These are phyloP conservation scores for Phalaenopsis equestris DNA, from an alignment of 106 monocot genomes.

Conservation along the genomic window DNA sequence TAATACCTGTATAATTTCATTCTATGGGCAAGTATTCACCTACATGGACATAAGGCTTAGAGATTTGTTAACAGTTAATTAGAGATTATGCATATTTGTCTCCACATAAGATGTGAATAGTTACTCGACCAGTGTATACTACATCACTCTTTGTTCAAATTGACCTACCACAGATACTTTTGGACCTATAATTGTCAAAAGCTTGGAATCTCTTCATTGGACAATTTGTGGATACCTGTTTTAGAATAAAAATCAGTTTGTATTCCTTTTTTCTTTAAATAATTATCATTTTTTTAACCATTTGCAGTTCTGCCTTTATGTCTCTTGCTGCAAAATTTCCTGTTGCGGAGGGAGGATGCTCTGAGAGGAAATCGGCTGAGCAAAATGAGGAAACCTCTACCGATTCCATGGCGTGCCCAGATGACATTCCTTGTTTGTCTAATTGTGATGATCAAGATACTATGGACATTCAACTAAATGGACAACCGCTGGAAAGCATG, in stretches of 20 bases:
- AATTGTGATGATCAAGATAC: conserved; percentile 5
- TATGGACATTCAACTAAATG: conserved; percentile 4
- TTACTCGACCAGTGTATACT: neutral
- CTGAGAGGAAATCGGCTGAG: neutral
- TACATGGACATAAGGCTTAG: neutral
- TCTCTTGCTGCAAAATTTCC: conserved; percentile 18
- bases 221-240: neutral
- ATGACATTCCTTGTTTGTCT: neutral
- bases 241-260: neutral
- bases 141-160: neutral
- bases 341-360: neutral
- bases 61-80: neutral
- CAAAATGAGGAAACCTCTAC: neutral
- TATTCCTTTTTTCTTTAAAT: neutral
- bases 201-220: neutral
- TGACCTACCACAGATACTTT: neutral
- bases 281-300: neutral
- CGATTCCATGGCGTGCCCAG: neutral
- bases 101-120: neutral
- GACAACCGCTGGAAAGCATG: neutral
- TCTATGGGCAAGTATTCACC: neutral
- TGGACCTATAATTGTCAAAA: neutral
- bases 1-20: neutral
- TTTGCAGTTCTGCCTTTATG: conserved; percentile 17
- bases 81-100: neutral